Conservation (phyloP, 176 grass and related monocot genomes). For the Paspalum vaginatum region DNA sequence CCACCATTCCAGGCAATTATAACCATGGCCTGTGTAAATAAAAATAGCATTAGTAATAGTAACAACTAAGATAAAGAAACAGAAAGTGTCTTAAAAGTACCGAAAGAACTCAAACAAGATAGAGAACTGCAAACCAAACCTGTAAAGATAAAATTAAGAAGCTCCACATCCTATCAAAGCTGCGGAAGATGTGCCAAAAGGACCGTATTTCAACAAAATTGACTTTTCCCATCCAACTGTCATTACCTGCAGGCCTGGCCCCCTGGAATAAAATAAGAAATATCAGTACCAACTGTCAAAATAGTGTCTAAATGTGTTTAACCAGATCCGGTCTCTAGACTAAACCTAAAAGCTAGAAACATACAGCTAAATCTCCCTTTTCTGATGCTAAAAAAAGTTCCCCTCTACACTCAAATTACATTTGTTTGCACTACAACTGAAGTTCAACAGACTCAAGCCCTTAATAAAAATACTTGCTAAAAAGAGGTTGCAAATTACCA, state of each 20-base stretch:
- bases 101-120: slow-evolving; percentile 23
- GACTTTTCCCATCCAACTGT: slow-evolving; percentile 91
- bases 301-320: slow-evolving; percentile 20
- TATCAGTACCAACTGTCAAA: slow-evolving; percentile 20
- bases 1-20: slow-evolving; percentile 97
- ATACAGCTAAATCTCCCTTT: background rate
- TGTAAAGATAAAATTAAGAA: slow-evolving; percentile 91
- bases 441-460: background rate
- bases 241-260: slow-evolving; percentile 35
- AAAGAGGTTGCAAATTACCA: slow-evolving; percentile 4
- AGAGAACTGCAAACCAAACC: slow-evolving; percentile 63
- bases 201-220: slow-evolving; percentile 94
- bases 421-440: background rate
- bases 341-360: slow-evolving; percentile 24
- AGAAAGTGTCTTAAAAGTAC: slow-evolving; percentile 29
- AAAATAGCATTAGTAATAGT: background rate
- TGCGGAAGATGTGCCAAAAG: slow-evolving; percentile 98
- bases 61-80: slow-evolving; percentile 23
- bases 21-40: slow-evolving; percentile 72
- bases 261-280: slow-evolving; percentile 62
- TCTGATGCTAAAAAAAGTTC: background rate
- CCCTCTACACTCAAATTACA: slow-evolving; percentile 10
- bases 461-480: slow-evolving; percentile 6
- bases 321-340: background rate
- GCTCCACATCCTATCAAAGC: slow-evolving; percentile 99